These are phyloP conservation scores for Yamadazyma nakazawae DNA, from an alignment of 805 yeast species.

Conservation along the genomic window DNA sequence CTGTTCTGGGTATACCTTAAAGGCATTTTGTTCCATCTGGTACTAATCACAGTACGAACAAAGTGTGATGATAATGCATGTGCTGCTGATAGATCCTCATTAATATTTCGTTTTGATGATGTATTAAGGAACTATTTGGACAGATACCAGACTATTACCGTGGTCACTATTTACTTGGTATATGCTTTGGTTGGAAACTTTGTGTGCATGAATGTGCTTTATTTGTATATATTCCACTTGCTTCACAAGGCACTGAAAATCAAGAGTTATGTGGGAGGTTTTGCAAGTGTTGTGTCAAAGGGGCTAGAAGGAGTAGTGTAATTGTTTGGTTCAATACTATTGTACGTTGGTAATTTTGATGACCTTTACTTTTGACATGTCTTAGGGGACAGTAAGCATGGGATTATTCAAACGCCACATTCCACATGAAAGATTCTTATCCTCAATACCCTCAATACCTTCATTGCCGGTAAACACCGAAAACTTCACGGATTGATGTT, in stretches of 20 bases:
- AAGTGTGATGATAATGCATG: conserved; percentile 7
- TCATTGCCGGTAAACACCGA: no score
- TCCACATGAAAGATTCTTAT: no score
- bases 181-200: conserved; percentile 22
- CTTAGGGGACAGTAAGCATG: no score
- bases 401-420: no score
- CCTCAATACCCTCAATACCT: no score
- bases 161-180: conserved; percentile 14
- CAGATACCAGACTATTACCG: conserved; percentile 1
- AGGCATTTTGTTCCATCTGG: conserved; percentile 1
- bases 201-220: conserved; percentile 18
- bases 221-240: conserved; percentile 3
- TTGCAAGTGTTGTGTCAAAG: neutral
- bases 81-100: conserved; percentile 6
- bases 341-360: no score
- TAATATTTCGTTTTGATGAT: conserved; percentile 19
- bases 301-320: neutral
- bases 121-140: conserved; percentile 9
- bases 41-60: neutral
- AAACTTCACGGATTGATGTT: no score
- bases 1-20: conserved; percentile 1
- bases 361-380: no score
- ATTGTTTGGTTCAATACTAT: no score
- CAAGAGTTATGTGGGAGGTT: neutral
- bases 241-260: neutral